Conservation (phyloP, 2,329 filamentous ascomycete genomes). For the Aspergillus aculeatinus region DNA sequence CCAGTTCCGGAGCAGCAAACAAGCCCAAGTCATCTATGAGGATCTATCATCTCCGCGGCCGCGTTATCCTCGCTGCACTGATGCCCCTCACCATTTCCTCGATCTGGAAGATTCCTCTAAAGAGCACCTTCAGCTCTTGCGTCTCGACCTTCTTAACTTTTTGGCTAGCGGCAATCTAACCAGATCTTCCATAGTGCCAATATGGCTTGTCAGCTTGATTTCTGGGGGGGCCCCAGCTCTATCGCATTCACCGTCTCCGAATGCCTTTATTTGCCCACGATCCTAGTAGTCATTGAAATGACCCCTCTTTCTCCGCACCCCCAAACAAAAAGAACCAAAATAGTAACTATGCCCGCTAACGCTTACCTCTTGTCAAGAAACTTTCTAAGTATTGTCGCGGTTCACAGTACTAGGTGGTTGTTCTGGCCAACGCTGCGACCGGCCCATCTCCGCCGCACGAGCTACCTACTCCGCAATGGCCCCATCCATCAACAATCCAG, state of each 20-base stretch:
- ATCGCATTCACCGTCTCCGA: conserved; percentile 44
- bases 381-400: no score
- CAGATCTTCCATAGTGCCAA: conserved; percentile 41
- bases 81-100: conserved; percentile 51
- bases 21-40: no score
- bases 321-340: conserved; percentile 44
- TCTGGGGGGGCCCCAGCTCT: conserved; percentile 42
- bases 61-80: conserved; percentile 46
- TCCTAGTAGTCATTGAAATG: conserved; percentile 30
- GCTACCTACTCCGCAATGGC: not conserved
- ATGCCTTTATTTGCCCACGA: conserved; percentile 46
- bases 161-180: conserved; percentile 44
- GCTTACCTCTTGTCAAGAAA: conserved; percentile 24
- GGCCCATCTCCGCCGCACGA: not conserved
- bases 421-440: not conserved
- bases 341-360: conserved; percentile 44
- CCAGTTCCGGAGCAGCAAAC: not conserved
- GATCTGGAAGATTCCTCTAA: conserved; percentile 45
- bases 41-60: conserved; percentile 44
- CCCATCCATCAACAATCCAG: not conserved
- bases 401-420: no score
- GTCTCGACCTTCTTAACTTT: conserved; percentile 39
- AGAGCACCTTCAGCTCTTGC: conserved; percentile 41
- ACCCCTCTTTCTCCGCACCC: conserved; percentile 35
- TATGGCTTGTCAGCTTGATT: conserved; percentile 45